Percentiles rank a stretch among this genome's conserved stretches.
Conservation (phyloP, 371 early-diverging fungal genomes). For the Saksenaea vasiformis region DNA sequence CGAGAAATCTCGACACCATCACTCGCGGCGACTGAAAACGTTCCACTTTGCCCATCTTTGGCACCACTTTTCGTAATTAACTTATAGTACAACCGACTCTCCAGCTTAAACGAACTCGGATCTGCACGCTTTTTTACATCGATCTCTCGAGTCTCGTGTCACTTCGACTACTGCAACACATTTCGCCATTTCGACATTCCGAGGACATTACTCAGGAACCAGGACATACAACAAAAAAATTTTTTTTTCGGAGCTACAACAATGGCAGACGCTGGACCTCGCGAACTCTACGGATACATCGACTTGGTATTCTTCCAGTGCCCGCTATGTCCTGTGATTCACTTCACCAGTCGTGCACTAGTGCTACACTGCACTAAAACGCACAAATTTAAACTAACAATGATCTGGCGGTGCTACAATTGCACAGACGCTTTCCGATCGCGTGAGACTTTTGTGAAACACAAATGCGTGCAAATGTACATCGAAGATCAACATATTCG, state of each 20-base stretch:
- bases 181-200: neutral
- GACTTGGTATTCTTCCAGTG: neutral
- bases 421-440: too few relatives aligned
- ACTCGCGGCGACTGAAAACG: neutral
- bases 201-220: neutral
- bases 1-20: neutral
- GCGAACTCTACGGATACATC: neutral
- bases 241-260: neutral
- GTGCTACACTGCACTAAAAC: neutral
- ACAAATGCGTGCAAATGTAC: too few relatives aligned
- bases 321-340: neutral
- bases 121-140: neutral
- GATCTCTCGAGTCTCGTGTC: neutral
- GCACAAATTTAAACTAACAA: conserved; percentile 3
- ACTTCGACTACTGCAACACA: neutral
- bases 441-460: too few relatives aligned
- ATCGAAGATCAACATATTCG: too few relatives aligned
- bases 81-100: neutral
- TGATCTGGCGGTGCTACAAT: neutral
- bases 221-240: neutral
- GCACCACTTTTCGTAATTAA: neutral
- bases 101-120: neutral
- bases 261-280: neutral
- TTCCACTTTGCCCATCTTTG: neutral
- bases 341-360: neutral